Base-by-base conservation (phyloP, 1,284 basidiomycete genomes). In the Testicularia cyperi region DNA sequence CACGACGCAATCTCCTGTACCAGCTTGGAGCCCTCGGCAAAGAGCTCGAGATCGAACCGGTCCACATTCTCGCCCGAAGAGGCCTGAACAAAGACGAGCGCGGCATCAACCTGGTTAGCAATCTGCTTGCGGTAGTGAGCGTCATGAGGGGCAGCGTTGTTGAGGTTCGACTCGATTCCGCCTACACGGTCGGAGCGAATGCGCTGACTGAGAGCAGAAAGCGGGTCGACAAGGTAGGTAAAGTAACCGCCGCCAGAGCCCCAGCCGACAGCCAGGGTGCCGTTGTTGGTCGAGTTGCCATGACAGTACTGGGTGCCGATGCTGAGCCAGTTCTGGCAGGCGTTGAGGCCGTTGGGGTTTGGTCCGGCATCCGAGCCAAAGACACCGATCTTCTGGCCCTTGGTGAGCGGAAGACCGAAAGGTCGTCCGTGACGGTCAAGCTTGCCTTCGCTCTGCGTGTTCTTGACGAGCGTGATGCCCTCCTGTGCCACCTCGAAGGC, bases 11-110 rank as follows among this genome's bases (percentile, higher is more conserved):
- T 74, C 6, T 14, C 74, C 76, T 20, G 78, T 72, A 46, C 72
- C 7, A 79, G 28, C 73, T 77, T 33, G 65, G 77, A 22, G 65
- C 77, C 39, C 14, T 71, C 72, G 12, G 74, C 67, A 37, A 77
- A 75, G 20, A 80, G 65, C 18, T 61, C 22, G 8, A 80, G 62
- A 16, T 74, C 60, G n/a, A 72, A 68, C 12, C 78, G 55, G 57
- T 80, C 78, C 63, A 73, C 74, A 15, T 77, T 71, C 51, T 80
- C 79, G 8, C 75, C 74, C 14, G 78, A 68, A 45, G 74, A 78
- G 15, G 84, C 83, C 28, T 63, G 47, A 27, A 57, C 54, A 20
- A 63, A 57, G 29, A 63, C 60, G 33, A 63, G 41, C 15, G 60
- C 35, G 21, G 46, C 60, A 15, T 63, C 60, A 16, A 44, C 25